Percentiles rank a stretch among this genome's conserved stretches.
These are phyloP conservation scores for Hyaloscypha bicolor DNA, from an alignment of 495 filamentous ascomycete species.

Conservation along the genomic window DNA sequence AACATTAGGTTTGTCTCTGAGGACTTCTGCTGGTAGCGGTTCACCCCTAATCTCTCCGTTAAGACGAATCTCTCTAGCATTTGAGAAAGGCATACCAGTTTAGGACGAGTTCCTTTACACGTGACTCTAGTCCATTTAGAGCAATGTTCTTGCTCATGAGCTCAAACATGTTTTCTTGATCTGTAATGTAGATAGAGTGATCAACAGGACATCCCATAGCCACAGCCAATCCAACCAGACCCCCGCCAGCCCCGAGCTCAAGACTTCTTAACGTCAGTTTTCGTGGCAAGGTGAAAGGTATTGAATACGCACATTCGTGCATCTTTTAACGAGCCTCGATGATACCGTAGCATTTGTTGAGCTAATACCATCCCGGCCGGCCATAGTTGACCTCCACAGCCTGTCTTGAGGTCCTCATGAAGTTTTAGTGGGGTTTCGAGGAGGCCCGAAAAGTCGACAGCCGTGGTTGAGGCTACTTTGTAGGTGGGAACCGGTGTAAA, in stretches of 20 bases:
- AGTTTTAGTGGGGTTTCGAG: slow-evolving; percentile 68
- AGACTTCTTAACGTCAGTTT: slow-evolving; percentile 56
- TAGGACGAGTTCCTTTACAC: slow-evolving; percentile 63
- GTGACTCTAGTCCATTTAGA: slow-evolving; percentile 69
- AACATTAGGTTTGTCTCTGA: slow-evolving; percentile 62
- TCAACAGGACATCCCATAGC: slow-evolving; percentile 57
- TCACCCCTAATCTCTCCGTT: slow-evolving; percentile 49
- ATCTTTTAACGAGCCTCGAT: slow-evolving; percentile 56
- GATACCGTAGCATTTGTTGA: slow-evolving; percentile 78
- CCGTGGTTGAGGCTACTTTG: slow-evolving; percentile 64
- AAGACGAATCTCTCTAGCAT: background rate
- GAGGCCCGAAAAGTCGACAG: slow-evolving; percentile 73
- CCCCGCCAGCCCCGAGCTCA: slow-evolving; percentile 91
- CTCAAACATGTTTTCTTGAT: slow-evolving; percentile 79
- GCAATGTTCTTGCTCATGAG: slow-evolving; percentile 83
- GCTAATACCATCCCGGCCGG: slow-evolving; percentile 87
- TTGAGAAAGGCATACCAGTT: slow-evolving; percentile 65
- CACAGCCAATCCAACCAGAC: slow-evolving; percentile 76
- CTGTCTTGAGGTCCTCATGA: slow-evolving; percentile 80
- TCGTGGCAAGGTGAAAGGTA: background rate
- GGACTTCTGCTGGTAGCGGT: slow-evolving; percentile 49
- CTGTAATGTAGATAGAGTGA: slow-evolving; percentile 71
- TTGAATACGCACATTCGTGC: slow-evolving; percentile 71
- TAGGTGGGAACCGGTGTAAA: slow-evolving; percentile 65
- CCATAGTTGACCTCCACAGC: slow-evolving; percentile 93